phyloP scores from a whole-genome alignment of 805 yeast species.

The Candida maltosa region DNA sequence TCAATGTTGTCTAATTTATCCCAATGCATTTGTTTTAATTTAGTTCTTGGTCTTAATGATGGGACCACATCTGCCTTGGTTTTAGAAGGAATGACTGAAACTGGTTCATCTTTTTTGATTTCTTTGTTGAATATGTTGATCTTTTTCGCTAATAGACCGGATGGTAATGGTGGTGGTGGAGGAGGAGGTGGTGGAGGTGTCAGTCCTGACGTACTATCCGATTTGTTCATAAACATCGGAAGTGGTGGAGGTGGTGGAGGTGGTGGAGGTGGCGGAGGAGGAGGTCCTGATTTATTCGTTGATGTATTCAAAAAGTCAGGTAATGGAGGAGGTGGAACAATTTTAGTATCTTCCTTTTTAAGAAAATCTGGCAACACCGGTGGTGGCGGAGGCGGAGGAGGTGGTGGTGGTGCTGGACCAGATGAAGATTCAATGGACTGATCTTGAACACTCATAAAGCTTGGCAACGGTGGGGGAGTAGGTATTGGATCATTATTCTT shows the following conservation, averaged over 20 bases:
- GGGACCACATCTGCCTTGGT: slow-evolving; percentile 4
- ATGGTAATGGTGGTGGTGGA: slow-evolving; percentile 9
- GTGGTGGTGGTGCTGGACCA: slow-evolving; percentile 13
- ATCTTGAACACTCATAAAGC: slow-evolving; percentile 5
- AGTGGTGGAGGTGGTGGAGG: slow-evolving; percentile 15
- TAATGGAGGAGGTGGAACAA: slow-evolving; percentile 6
- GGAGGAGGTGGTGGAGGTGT: slow-evolving; percentile 11
- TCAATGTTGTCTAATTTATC: slow-evolving; percentile 83
- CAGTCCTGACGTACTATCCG: neutral
- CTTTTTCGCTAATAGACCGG: neutral
- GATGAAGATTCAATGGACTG: too few relatives aligned
- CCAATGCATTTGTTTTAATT: slow-evolving; percentile 95
- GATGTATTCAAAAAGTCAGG: neutral
- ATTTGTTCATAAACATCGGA: slow-evolving; percentile 7
- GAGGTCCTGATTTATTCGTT: neutral
- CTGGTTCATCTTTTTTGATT: neutral
- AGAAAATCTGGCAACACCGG: slow-evolving; percentile 13
- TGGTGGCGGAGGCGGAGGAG: slow-evolving; percentile 13
- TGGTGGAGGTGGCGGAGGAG: slow-evolving; percentile 13
- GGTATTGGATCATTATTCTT: slow-evolving; percentile 12
- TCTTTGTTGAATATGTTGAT: neutral
- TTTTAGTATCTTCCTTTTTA: too few relatives aligned
- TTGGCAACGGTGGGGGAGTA: slow-evolving; percentile 13
- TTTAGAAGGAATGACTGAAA: neutral
- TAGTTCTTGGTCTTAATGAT: slow-evolving; percentile 55